These are phyloP conservation scores for Polytolypa hystricis DNA, from an alignment of 2,329 filamentous ascomycete genomes.

Conservation along the genomic window DNA sequence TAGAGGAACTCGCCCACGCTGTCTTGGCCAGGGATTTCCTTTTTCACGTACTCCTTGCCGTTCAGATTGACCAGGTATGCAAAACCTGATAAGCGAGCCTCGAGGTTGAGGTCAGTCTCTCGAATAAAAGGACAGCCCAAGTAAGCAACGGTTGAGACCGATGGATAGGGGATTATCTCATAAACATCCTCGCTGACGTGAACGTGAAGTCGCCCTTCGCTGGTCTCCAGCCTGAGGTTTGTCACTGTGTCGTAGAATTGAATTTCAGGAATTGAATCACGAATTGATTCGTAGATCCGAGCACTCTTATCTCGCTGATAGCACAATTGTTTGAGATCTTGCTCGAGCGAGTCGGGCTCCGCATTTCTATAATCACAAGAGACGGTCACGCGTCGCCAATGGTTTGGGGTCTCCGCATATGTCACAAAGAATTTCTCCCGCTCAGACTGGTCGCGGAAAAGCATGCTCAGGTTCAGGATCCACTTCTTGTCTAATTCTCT, in stretches of 20 bases:
- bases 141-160: conserved; percentile 61
- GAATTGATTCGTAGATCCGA: conserved; percentile 88
- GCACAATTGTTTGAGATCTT: conserved; percentile 63
- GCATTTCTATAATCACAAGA: conserved; percentile 85
- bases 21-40: conserved; percentile 93
- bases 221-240: conserved; percentile 86
- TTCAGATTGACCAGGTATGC: conserved; percentile 81
- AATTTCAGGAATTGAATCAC: conserved; percentile 83
- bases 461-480: conserved; percentile 98
- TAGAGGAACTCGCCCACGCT: conserved; percentile 95
- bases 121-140: conserved; percentile 45
- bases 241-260: conserved; percentile 95
- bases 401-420: conserved; percentile 66
- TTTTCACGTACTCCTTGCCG: conserved; percentile 71
- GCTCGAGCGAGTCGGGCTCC: conserved; percentile 70
- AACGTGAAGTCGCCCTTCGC: conserved; percentile 77
- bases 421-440: conserved; percentile 98
- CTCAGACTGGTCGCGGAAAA: conserved; percentile 84
- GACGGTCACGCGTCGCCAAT: conserved; percentile 81
- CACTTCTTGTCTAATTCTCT: conserved; percentile 72
- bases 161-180: conserved; percentile 84
- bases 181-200: conserved; percentile 97
- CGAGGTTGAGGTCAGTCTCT: conserved; percentile 70
- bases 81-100: conserved; percentile 90
- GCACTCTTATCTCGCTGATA: conserved; percentile 87